These are phyloP conservation scores for Alternaria consortialis DNA, from an alignment of 2,329 filamentous ascomycete genomes.

Conservation along the genomic window DNA sequence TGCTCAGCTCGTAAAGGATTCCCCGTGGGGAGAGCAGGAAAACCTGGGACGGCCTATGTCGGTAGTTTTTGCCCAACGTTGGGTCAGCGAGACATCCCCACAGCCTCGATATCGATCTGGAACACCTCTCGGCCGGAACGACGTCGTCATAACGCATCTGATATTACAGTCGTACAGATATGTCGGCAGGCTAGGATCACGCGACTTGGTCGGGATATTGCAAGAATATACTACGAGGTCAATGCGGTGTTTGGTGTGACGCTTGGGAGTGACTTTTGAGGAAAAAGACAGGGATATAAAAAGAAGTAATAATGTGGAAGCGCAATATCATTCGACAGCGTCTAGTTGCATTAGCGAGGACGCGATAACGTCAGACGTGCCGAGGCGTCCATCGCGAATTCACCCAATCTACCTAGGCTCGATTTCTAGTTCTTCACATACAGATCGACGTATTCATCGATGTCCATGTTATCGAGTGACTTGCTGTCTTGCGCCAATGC, in stretches of 20 bases:
- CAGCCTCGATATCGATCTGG: slow-evolving; percentile 12
- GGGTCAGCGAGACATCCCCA: slow-evolving; percentile 9
- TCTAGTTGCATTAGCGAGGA: slow-evolving; percentile 25
- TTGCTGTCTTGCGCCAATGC: slow-evolving; percentile 78
- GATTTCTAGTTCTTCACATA: slow-evolving; percentile 66
- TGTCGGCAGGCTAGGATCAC: slow-evolving; percentile 19
- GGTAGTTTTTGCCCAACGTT: slow-evolving; percentile 23
- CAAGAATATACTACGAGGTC: slow-evolving; percentile 20
- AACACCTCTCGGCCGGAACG: slow-evolving; percentile 3
- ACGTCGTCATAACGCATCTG: slow-evolving; percentile 16
- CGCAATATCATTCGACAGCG: slow-evolving; percentile 11
- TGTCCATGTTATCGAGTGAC: slow-evolving; percentile 79
- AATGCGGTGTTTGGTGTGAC: slow-evolving; percentile 13
- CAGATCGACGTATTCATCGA: slow-evolving; percentile 94
- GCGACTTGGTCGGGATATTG: slow-evolving; percentile 16
- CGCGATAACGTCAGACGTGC: slow-evolving; percentile 18
- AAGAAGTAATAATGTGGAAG: slow-evolving; percentile 15
- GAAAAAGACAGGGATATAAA: slow-evolving; percentile 20
- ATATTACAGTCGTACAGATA: slow-evolving; percentile 13
- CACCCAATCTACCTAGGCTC: slow-evolving; percentile 33
- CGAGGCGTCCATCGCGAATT: slow-evolving; percentile 15
- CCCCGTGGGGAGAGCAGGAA: slow-evolving; percentile 16
- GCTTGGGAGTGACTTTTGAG: slow-evolving; percentile 11
- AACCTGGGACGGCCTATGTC: slow-evolving; percentile 10
- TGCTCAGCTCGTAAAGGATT: slow-evolving; percentile 14